phyloP scores from a whole-genome alignment of 129 eudicot species.

The Flaveria robusta region DNA sequence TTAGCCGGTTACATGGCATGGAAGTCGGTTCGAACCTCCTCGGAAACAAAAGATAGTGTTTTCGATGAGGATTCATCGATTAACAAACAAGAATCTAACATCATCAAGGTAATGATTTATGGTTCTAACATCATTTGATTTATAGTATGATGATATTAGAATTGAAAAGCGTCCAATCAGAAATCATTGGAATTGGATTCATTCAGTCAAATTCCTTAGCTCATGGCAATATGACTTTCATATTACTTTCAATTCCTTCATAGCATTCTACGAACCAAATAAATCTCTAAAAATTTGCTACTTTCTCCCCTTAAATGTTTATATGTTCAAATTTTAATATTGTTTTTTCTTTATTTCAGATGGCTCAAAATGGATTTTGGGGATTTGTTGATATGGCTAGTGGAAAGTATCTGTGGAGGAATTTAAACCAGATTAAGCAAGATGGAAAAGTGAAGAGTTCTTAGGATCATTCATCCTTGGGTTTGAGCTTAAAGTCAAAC shows the following conservation, averaged over 20 bases:
- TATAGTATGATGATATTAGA: too few species aligned
- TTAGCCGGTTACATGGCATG: slow-evolving; percentile 76
- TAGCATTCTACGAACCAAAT: too few species aligned
- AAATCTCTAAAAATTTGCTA: neutral
- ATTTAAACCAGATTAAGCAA: slow-evolving; percentile 49
- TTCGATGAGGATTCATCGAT: slow-evolving; percentile 40
- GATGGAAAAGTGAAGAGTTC: slow-evolving; percentile 38
- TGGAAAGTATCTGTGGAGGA: slow-evolving; percentile 83
- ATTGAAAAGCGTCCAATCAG: too few species aligned
- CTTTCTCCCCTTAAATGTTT: neutral
- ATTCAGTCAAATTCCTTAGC: too few species aligned
- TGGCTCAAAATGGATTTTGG: slow-evolving; percentile 68
- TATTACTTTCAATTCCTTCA: too few species aligned
- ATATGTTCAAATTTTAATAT: neutral
- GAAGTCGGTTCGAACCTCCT: slow-evolving; percentile 44
- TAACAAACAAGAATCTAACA: slow-evolving; percentile 33
- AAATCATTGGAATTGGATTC: too few species aligned
- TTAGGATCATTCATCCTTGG: slow-evolving; percentile 9
- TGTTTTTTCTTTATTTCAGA: slow-evolving; percentile 32
- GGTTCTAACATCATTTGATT: too few species aligned
- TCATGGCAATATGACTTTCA: too few species aligned
- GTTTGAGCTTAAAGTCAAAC: slow-evolving; percentile 25
- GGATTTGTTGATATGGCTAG: slow-evolving; percentile 85
- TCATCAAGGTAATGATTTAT: slow-evolving; percentile 41
- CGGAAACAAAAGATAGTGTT: slow-evolving; percentile 7